Evolutionary conservation across 176 grass and related monocot species (phyloP).

Genomic region (bread wheat (Triticum aestivum)): IWGSC_CS_RefSeq_v2.1 NC_057811.1:147942275-147942774

Average conservation of each 20-base stretch:
- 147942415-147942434: conserved; percentile 17
- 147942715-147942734: conserved; percentile 8
- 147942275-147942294: background rate
- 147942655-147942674: background rate
- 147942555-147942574: background rate
- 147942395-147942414: background rate
- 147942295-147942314: background rate
- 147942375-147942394: background rate
- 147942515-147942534: background rate
- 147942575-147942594: background rate
- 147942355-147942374: conserved; percentile 2
- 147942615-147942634: background rate
- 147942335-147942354: background rate
- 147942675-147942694: conserved; percentile 14
- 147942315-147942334: background rate
- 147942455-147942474: background rate
- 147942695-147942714: conserved; percentile 24
- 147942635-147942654: background rate
- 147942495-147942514: conserved; percentile 6
- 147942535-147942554: conserved; percentile 4
- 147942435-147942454: conserved; percentile 1
- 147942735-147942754: conserved; percentile 5
- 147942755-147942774: background rate
- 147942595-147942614: background rate
- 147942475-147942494: background rate